These are phyloP conservation scores for Ophiostoma perfectum DNA, from an alignment of 2,329 filamentous ascomycete species.

Conservation along the genomic window DNA sequence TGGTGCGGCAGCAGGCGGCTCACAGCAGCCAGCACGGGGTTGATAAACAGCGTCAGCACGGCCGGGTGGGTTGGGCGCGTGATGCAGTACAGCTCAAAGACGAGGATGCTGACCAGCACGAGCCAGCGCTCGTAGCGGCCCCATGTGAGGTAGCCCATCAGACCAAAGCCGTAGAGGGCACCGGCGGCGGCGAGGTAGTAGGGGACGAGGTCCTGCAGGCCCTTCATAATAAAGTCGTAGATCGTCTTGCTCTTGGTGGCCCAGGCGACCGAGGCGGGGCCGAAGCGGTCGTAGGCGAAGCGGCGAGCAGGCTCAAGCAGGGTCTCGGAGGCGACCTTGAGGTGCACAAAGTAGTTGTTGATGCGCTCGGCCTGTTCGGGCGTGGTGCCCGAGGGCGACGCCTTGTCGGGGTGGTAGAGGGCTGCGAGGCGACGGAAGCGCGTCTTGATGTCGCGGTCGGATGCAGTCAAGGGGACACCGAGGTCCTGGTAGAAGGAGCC, in stretches of 20 bases:
- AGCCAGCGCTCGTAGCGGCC: conserved; percentile 63
- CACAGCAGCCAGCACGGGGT: conserved; percentile 36
- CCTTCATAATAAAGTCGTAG: conserved; percentile 65
- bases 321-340: conserved; percentile 79
- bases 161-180: conserved; percentile 55
- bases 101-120: conserved; percentile 46
- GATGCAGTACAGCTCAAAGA: conserved; percentile 53
- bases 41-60: conserved; percentile 33
- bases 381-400: conserved; percentile 31
- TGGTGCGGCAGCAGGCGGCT: conserved; percentile 32
- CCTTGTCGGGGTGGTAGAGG: conserved; percentile 80
- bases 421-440: conserved; percentile 73
- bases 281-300: conserved; percentile 88
- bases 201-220: conserved; percentile 51
- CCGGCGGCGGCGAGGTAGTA: conserved; percentile 57
- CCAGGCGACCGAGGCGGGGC: conserved; percentile 59
- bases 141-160: conserved; percentile 63
- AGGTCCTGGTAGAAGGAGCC: conserved; percentile 78
- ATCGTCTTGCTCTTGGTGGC: conserved; percentile 55
- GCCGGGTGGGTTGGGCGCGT: conserved; percentile 50
- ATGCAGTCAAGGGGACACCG: conserved; percentile 60
- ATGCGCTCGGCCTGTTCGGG: conserved; percentile 33
- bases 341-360: conserved; percentile 63
- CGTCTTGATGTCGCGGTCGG: conserved; percentile 73
- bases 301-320: conserved; percentile 69